These are phyloP conservation scores for Aspergillus olivimuriae DNA, from an alignment of 495 filamentous ascomycete genomes.

Conservation along the genomic window DNA sequence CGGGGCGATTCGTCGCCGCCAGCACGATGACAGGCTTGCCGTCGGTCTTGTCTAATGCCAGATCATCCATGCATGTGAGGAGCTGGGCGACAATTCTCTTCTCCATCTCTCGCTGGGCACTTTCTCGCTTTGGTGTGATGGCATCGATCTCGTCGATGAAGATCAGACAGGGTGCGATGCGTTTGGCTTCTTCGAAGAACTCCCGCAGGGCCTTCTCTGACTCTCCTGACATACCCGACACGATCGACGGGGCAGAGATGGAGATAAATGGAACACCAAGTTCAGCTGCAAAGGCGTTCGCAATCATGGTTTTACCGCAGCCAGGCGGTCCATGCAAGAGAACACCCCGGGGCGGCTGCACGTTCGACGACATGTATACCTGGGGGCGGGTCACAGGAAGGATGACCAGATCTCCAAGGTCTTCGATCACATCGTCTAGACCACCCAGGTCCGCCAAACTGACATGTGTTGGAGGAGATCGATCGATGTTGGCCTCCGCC, in stretches of 20 bases:
- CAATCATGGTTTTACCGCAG: slow-evolving; percentile 92
- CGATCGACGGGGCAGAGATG: slow-evolving; percentile 80
- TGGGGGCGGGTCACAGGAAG: slow-evolving; percentile 71
- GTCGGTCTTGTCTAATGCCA: slow-evolving; percentile 72
- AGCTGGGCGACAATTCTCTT: slow-evolving; percentile 92
- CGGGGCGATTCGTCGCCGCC: slow-evolving; percentile 88
- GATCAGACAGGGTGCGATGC: slow-evolving; percentile 81
- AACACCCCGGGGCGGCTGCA: slow-evolving; percentile 78
- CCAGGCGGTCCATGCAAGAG: slow-evolving; percentile 89
- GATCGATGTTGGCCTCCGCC: slow-evolving; percentile 48
- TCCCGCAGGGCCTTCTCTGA: slow-evolving; percentile 93
- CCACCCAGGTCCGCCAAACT: slow-evolving; percentile 80
- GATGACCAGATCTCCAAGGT: slow-evolving; percentile 75
- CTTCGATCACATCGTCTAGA: slow-evolving; percentile 68
- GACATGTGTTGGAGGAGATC: slow-evolving; percentile 67
- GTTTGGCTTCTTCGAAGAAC: slow-evolving; percentile 81
- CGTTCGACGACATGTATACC: slow-evolving; percentile 52
- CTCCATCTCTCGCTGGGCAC: slow-evolving; percentile 95
- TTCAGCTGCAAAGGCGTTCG: slow-evolving; percentile 81
- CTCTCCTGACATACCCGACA: slow-evolving; percentile 93
- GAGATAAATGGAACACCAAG: slow-evolving; percentile 82
- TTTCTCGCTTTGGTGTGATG: slow-evolving; percentile 90
- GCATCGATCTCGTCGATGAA: slow-evolving; percentile 98
- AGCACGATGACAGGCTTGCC: slow-evolving; percentile 91
- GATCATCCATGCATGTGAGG: slow-evolving; percentile 79